Evolutionary conservation across 768 basidiomycete species (phyloP), one percentile per base, ranked within the genome.

Genomic region (Boletus rubroflammeus): DNA sequence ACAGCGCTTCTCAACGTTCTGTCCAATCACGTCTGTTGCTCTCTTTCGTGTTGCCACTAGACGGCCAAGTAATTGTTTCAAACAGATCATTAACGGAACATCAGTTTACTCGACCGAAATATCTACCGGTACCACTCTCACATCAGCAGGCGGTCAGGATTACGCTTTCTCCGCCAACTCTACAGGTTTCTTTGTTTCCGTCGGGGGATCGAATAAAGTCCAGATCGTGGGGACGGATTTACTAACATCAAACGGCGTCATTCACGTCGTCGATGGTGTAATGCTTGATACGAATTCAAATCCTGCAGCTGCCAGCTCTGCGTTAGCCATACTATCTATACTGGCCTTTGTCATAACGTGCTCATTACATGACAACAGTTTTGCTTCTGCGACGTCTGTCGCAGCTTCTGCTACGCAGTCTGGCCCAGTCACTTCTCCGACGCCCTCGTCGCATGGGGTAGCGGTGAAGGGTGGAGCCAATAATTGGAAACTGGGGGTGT

Each of bases 51-150:
- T 32, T 28, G n/a, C 23, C 4, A 36, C 17, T 26, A 19, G 9
- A 21, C 9, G 21, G 2, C 11, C 13, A 21, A 35, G 6, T 45
- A 21, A 54, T 48, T 9, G 0, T 19, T 7, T n/a, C 8, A 19
- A 42, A 17, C 49, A 85, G 82, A 67, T 82, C 54, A 80, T 90
- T 60, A 89, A 89, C 67, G 87, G 84, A 25, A 78, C 86, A 1
- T 76, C 82, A 0, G 67, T 81, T 11, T 90, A 90, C 72, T 85
- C 85, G 0, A 75, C 82, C 1, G 54, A 70, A 11, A 66, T 89
- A 35, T 50, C 64, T 6, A 58, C 70, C n/a, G 35, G 43, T 25
- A 32, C 60, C 6, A 78, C 72, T 56, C 71, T 71, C 51, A 79
- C 76, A 15, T 83, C 84, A 0, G 81, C 84, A 1, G 80, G 72